Conservation (phyloP, 1,284 basidiomycete species). For the Flammula alnicola region DNA sequence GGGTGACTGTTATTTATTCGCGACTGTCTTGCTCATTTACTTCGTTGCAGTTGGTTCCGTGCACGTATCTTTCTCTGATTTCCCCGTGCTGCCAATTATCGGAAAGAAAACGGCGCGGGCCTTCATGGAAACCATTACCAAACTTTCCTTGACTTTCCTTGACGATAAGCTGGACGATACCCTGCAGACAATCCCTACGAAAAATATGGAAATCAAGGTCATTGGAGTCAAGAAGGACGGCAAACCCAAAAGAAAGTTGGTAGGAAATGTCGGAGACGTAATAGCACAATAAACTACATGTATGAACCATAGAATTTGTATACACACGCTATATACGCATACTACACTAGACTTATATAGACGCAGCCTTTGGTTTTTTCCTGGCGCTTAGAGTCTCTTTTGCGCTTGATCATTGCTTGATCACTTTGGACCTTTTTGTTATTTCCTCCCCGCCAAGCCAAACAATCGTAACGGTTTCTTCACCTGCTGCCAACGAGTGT, state of each 20-base stretch:
- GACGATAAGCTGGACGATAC: conserved; percentile 42
- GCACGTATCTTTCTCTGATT: conserved; percentile 67
- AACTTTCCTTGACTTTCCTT: conserved; percentile 54
- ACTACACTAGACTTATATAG: no score
- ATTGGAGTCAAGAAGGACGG: conserved; percentile 50
- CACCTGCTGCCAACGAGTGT: no score
- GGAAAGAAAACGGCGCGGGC: conserved; percentile 37
- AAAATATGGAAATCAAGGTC: conserved; percentile 48
- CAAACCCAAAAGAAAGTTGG: conserved; percentile 47
- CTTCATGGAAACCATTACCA: conserved; percentile 46
- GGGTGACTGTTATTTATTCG: conserved; percentile 8
- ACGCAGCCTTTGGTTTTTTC: no score
- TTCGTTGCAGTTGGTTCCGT: conserved; percentile 46
- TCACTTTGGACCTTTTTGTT: no score
- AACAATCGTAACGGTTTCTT: no score
- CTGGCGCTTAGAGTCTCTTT: no score
- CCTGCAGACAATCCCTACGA: conserved; percentile 36
- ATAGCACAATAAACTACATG: conserved; percentile 40
- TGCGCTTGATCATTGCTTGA: no score
- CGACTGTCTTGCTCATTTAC: conserved; percentile 2
- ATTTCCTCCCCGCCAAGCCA: no score
- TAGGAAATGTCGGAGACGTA: conserved; percentile 56
- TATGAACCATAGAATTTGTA: neutral
- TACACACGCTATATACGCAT: no score
- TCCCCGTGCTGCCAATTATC: conserved; percentile 49